phyloP scores from a whole-genome alignment of 2,329 filamentous ascomycete species.

The Calonectria leucothoes region DNA sequence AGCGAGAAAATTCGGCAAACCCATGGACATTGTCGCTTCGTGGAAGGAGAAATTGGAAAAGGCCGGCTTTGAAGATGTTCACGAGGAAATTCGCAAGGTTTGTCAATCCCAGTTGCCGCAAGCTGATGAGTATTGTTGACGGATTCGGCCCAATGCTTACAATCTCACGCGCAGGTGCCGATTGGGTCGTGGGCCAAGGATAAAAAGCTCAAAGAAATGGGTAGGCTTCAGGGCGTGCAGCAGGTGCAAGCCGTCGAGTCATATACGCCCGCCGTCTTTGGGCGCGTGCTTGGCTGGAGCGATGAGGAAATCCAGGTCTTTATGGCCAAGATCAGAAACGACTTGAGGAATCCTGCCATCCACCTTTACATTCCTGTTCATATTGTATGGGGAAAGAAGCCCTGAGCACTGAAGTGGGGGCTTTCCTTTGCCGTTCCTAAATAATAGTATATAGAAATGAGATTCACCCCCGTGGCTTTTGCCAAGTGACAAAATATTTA shows the following conservation, averaged over 20 bases:
- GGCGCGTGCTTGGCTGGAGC: slow-evolving; percentile 31
- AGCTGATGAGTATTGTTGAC: not conserved
- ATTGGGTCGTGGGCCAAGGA: slow-evolving; percentile 30
- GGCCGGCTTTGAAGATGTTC: slow-evolving; percentile 14
- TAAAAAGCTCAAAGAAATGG: slow-evolving; percentile 29
- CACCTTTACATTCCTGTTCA: slow-evolving; percentile 35
- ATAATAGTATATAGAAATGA: no score
- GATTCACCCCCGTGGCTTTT: no score
- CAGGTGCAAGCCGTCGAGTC: slow-evolving; percentile 32
- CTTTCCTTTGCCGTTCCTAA: no score
- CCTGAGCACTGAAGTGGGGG: not conserved
- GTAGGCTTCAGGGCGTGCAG: slow-evolving; percentile 28
- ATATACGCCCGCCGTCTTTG: slow-evolving; percentile 31
- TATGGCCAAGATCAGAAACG: slow-evolving; percentile 35
- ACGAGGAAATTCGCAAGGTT: slow-evolving; percentile 19
- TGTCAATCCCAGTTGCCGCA: not conserved
- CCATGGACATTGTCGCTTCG: not conserved
- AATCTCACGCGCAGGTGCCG: not conserved
- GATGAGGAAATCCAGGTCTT: slow-evolving; percentile 32
- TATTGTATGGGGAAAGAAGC: slow-evolving; percentile 34
- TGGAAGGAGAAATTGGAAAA: slow-evolving; percentile 3
- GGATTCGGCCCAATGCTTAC: not conserved
- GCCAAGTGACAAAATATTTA: no score
- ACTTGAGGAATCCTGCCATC: slow-evolving; percentile 26
- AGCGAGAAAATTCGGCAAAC: slow-evolving; percentile 2